Base-by-base conservation (phyloP, 2,329 filamentous ascomycete genomes). In the Cladophialophora carrionii region DNA sequence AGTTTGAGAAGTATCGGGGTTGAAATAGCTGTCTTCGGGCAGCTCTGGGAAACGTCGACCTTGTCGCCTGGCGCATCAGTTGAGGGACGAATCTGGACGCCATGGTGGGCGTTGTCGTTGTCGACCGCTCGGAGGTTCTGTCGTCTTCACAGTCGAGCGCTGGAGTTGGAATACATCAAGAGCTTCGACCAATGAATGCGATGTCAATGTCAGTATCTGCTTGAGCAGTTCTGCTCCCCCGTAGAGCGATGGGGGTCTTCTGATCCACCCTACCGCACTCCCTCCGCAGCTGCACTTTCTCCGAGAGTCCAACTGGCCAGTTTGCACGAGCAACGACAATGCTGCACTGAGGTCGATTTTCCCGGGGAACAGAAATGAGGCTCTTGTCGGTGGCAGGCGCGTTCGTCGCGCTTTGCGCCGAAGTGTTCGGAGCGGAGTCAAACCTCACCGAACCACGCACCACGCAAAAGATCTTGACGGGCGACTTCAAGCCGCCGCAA, bases 41-140 rank as follows among this genome's bases (percentile, higher is more conserved):
- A 73, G 86, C 81, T 78, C 86, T 85, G 76, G 86, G 29, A n/a
- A 54, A 84, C 72, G 84, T 80, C 71, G 87, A 82, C 75, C 90
- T 87, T 73, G 86, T 81, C 76, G 85, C 86, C 74, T 87, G 86
- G 80, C 91, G 86, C 79, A 91, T 82, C 74, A 90, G 79, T 76
- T 89, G 84, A 55, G 91, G 90, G 67, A 88, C 85, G 76, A 96
- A 81, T 83, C 89, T 94, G 78, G 90, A 93, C 78, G 92, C 90
- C 92, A 96, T 96, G 63, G 34, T 68, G 65, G 65, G 58, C 61
- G 41, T 29, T 49, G 56, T 62, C 31, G 26, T 22, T 32, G 34
- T 59, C 52, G 51, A 55, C 17, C 14, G 24, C 24, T 58, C 57
- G 32, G 31, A 26, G 37, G 31, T 34, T 22, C 31, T 53, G 22